A percentile compares a stretch with the other conserved stretches of the same genome.
These are phyloP conservation scores for Kodamaea jinghongensis DNA, from an alignment of 805 yeast genomes.

Conservation along the genomic window DNA sequence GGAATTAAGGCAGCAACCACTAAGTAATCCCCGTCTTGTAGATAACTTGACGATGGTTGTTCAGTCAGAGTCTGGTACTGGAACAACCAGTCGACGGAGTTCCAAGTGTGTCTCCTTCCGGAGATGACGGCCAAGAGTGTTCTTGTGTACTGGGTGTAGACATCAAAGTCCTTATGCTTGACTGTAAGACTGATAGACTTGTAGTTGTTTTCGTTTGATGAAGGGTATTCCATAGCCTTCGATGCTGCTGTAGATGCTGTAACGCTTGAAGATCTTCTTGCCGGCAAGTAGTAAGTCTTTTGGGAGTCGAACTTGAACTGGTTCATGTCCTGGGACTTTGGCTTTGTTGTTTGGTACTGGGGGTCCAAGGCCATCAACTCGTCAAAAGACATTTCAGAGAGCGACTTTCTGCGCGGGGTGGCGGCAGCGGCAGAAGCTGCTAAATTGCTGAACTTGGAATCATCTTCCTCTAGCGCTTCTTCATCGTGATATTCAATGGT, in stretches of 20 bases:
- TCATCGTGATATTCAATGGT: slow-evolving; percentile 20
- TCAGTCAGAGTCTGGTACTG: slow-evolving; percentile 4
- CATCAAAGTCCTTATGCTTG: slow-evolving; percentile 37
- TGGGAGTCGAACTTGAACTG: slow-evolving; percentile 45
- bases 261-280: slow-evolving; percentile 5
- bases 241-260: slow-evolving; percentile 7
- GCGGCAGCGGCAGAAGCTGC: slow-evolving; percentile 7
- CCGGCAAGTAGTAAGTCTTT: slow-evolving; percentile 21
- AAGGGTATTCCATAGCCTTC: slow-evolving; percentile 19
- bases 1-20: slow-evolving; percentile 38
- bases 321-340: slow-evolving; percentile 38
- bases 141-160: slow-evolving; percentile 17
- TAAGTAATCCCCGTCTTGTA: slow-evolving; percentile 38
- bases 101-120: slow-evolving; percentile 46
- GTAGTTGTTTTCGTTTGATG: slow-evolving; percentile 37
- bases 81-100: slow-evolving; percentile 39
- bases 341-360: slow-evolving; percentile 41
- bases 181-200: slow-evolving; percentile 40
- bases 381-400: slow-evolving; percentile 51
- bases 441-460: slow-evolving; percentile 7
- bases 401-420: slow-evolving; percentile 40
- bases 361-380: slow-evolving; percentile 55
- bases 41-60: slow-evolving; percentile 18
- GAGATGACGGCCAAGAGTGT: slow-evolving; percentile 37
- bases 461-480: slow-evolving; percentile 16